A percentile compares a stretch with the other conserved stretches of the same genome.
Evolutionary conservation across 2,329 filamentous ascomycete species (phyloP).

Genomic region (Coccinonectria pachysandricola): DNA sequence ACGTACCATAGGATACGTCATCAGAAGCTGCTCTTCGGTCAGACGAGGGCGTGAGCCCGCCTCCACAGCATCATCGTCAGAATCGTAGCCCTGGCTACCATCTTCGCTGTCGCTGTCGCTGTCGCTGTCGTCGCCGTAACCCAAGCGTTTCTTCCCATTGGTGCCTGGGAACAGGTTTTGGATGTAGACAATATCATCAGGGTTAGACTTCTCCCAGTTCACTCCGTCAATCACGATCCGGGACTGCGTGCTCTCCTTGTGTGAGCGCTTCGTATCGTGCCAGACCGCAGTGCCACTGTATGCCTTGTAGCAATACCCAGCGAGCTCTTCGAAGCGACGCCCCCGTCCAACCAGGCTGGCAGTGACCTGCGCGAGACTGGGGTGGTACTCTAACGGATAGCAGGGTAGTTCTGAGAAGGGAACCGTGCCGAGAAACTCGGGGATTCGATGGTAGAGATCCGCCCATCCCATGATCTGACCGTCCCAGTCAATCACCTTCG

Average conservation of each 20-base stretch:
- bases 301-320: constrained; percentile 37
- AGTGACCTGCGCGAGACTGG: constrained; percentile 25
- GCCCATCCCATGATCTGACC: constrained; percentile 36
- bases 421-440: constrained; percentile 32
- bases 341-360: constrained; percentile 30
- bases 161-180: constrained; percentile 1
- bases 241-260: constrained; percentile 19
- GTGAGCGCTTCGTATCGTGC: constrained; percentile 13
- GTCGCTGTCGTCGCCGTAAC: background rate
- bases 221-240: constrained; percentile 22
- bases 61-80: background rate
- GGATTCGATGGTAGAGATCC: constrained; percentile 24
- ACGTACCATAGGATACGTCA: constrained; percentile 30
- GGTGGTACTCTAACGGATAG: constrained; percentile 35
- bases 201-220: constrained; percentile 22
- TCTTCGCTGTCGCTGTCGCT: constrained; percentile 3
- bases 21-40: constrained; percentile 29
- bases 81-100: constrained; percentile 8
- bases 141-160: background rate
- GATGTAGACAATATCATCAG: constrained; percentile 16
- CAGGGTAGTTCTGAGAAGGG: constrained; percentile 32
- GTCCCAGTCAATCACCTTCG: constrained; percentile 37
- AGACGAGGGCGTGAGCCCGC: constrained; percentile 17
- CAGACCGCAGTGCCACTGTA: constrained; percentile 30
- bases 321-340: constrained; percentile 32